Evolutionary conservation across 768 basidiomycete species (phyloP), one percentile per base, ranked within the genome.

Genomic region (Psilocybe cyanescens): DNA sequence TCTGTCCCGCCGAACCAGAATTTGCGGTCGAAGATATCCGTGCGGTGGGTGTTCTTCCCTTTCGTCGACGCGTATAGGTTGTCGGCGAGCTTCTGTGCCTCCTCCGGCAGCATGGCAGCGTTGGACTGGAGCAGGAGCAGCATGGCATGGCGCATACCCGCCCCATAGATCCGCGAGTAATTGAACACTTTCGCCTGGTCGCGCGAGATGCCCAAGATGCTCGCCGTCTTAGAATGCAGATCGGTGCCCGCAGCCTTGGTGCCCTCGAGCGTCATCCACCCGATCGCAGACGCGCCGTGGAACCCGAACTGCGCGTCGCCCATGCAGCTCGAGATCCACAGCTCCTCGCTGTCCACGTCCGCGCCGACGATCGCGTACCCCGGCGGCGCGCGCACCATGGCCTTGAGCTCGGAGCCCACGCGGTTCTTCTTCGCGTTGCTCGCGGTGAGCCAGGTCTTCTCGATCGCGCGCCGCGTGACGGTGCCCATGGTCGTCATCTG

Each of bases 221-320:
- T 86, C 9, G 97, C 97, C 1, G 96, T 97, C 78, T 97, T 97
- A 9, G 96, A 98, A 70, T 98, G 97, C 31, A 99, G 76, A 76
- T 99, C 97, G 5, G 97, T 99, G 4, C 95, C 95, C 0, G 91
- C 90, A 0, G 89, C 83, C 75, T 99, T 99, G 14, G 96, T 97
- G 1, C 97, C 96, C 74, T 99, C 97, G 30, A 99, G 83, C 14
- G 96, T 98, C 97, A 99, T 99, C 97, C 97, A 99, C 3, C 97
- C 97, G 46, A 99, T 88, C 1, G 97, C 95, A 2, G 95, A 96
- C 9, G 95, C 94, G 9, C 97, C 97, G 67, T 99, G 96, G 59
- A 97, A 73, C 8, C 97, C 97, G 73, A 99, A 97, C 74, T 99
- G 97, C 0, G 95, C 93, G 70, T 99, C 97, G 0, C 97, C 97